A percentile compares a stretch with the other conserved stretches of the same genome.
phyloP scores from a whole-genome alignment of 441 rosid genomes.

The Eutrema salsugineum region DNA sequence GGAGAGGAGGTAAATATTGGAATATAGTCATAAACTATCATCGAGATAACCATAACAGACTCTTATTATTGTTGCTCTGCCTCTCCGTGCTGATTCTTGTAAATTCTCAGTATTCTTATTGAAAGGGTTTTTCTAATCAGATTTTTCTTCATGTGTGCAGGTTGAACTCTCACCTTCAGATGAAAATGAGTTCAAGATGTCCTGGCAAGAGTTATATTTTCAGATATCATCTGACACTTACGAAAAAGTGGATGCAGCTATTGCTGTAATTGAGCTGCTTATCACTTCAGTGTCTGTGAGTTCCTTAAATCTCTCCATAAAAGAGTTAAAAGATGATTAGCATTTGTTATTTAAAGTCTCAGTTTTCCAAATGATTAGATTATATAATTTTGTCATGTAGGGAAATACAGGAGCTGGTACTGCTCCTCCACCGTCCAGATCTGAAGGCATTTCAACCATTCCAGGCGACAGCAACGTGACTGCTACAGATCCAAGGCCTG shows the following conservation, averaged over 20 bases:
- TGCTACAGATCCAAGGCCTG: slow-evolving; percentile 32
- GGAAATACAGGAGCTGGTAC: slow-evolving; percentile 47
- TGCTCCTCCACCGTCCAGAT: slow-evolving; percentile 25
- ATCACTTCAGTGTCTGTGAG: slow-evolving; percentile 83
- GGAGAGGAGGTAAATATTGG: slow-evolving; percentile 59
- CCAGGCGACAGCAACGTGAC: slow-evolving; percentile 31
- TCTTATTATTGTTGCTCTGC: neutral
- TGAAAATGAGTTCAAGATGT: slow-evolving; percentile 39
- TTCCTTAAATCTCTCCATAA: slow-evolving; percentile 5
- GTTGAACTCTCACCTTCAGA: slow-evolving; percentile 69
- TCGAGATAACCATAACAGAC: neutral
- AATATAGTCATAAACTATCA: neutral
- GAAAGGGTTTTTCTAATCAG: neutral
- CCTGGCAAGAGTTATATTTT: slow-evolving; percentile 61
- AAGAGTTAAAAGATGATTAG: neutral
- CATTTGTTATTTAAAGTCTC: neutral
- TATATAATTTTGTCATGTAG: slow-evolving; percentile 31
- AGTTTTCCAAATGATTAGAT: neutral
- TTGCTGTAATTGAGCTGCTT: slow-evolving; percentile 73
- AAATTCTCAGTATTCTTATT: slow-evolving; percentile 1
- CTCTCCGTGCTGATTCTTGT: neutral
- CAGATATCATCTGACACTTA: slow-evolving; percentile 75
- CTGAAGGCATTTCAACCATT: slow-evolving; percentile 39
- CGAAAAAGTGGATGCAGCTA: slow-evolving; percentile 90
- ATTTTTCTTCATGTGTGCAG: slow-evolving; percentile 33